A percentile compares a stretch with the other conserved stretches of the same genome.
Conservation (phyloP, 202 grass and related monocot genomes). For the Sporobolus alterniflorus region DNA sequence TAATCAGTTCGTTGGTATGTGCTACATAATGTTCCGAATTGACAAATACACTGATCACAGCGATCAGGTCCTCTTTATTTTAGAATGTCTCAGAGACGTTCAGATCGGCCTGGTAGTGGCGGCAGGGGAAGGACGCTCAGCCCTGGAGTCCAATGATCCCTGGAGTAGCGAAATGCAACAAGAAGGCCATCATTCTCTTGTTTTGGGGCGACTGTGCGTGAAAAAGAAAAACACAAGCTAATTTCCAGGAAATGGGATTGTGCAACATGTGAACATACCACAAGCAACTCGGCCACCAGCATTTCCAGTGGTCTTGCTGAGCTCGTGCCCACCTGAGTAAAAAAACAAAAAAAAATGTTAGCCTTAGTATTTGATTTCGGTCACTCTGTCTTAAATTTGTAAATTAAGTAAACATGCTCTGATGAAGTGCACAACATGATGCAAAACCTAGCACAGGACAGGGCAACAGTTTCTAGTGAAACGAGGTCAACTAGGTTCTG, state of each 20-base stretch:
- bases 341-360: neutral
- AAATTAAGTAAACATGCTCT: neutral
- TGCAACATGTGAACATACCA: constrained; percentile 40
- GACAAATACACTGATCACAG: constrained; percentile 5
- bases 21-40: neutral
- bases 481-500: too few species aligned
- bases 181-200: neutral
- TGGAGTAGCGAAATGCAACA: neutral
- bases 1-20: neutral
- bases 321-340: constrained; percentile 74
- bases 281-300: constrained; percentile 80
- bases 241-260: neutral
- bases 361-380: neutral
- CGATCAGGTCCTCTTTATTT: constrained; percentile 36
- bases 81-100: neutral
- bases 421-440: neutral
- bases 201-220: neutral
- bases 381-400: neutral
- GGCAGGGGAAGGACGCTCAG: neutral
- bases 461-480: neutral
- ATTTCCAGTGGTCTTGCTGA: constrained; percentile 87
- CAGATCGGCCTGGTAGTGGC: neutral
- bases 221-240: neutral
- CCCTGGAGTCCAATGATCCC: constrained; percentile 73
- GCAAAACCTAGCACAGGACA: neutral